These are phyloP conservation scores for Abelmoschus esculentus DNA, from an alignment of 345 rosid species.

Conservation along the genomic window DNA sequence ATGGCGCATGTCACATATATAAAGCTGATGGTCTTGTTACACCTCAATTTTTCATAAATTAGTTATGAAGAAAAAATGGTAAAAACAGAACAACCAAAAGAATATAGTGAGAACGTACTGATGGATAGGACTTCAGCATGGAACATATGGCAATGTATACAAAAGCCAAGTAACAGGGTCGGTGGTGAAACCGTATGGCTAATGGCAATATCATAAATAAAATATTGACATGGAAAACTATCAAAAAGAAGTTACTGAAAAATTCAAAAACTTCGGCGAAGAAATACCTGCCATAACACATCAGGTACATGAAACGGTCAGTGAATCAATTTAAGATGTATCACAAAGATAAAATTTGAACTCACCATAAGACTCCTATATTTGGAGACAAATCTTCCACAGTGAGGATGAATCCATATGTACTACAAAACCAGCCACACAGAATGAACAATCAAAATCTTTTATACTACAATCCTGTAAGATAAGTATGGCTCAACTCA, in stretches of 20 bases:
- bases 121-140: constrained; percentile 88
- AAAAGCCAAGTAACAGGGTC: constrained; percentile 89
- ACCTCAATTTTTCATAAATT: not conserved
- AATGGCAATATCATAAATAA: constrained; percentile 76
- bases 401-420: constrained; percentile 88
- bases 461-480: not conserved
- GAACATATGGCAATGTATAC: constrained; percentile 69
- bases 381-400: constrained; percentile 93
- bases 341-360: not conserved
- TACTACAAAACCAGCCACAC: constrained; percentile 40
- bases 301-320: not conserved
- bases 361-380: constrained; percentile 88
- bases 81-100: not conserved
- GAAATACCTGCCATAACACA: constrained; percentile 71
- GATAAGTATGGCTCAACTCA: not conserved
- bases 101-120: constrained; percentile 41
- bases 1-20: too few relatives aligned
- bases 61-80: not conserved
- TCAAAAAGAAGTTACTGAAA: constrained; percentile 81
- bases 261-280: constrained; percentile 92
- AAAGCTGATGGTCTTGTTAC: not conserved
- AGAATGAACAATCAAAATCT: not conserved
- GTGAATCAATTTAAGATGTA: not conserved
- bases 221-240: constrained; percentile 78
- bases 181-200: constrained; percentile 75